phyloP scores from a whole-genome alignment of 805 yeast species.

The Schizosaccharomyces osmophilus region DNA sequence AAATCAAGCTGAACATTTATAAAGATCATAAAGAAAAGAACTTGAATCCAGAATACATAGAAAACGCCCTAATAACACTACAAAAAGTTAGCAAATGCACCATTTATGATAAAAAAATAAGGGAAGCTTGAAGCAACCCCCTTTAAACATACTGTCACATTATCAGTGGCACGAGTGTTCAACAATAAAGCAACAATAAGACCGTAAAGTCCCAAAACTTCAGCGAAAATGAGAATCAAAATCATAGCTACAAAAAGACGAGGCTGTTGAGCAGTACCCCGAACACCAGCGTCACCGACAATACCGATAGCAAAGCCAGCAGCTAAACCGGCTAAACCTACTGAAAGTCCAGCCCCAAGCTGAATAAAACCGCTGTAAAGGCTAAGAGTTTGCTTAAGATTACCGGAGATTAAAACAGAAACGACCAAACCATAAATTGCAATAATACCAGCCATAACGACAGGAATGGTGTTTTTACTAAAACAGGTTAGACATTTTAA shows the following conservation, averaged over 20 bases:
- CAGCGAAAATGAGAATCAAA: conserved; percentile 70
- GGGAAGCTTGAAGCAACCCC: no score
- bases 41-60: no score
- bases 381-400: conserved; percentile 58
- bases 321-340: conserved; percentile 88
- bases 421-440: conserved; percentile 95
- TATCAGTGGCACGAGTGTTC: conserved; percentile 93
- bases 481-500: not conserved
- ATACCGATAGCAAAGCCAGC: conserved; percentile 92
- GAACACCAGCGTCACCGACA: conserved; percentile 81
- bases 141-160: conserved; percentile 22
- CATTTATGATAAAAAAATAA: no score
- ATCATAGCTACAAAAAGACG: conserved; percentile 75
- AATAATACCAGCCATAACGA: conserved; percentile 91
- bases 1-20: no score
- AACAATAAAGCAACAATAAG: conserved; percentile 90
- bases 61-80: no score
- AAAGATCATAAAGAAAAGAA: no score
- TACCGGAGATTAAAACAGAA: conserved; percentile 80
- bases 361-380: conserved; percentile 95
- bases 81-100: no score
- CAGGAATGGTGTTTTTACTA: conserved; percentile 42
- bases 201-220: conserved; percentile 89
- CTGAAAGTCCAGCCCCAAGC: conserved; percentile 81
- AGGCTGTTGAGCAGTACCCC: conserved; percentile 72